Base-by-base conservation (phyloP, 768 basidiomycete genomes). In the Termitomyces bulborhizus region DNA sequence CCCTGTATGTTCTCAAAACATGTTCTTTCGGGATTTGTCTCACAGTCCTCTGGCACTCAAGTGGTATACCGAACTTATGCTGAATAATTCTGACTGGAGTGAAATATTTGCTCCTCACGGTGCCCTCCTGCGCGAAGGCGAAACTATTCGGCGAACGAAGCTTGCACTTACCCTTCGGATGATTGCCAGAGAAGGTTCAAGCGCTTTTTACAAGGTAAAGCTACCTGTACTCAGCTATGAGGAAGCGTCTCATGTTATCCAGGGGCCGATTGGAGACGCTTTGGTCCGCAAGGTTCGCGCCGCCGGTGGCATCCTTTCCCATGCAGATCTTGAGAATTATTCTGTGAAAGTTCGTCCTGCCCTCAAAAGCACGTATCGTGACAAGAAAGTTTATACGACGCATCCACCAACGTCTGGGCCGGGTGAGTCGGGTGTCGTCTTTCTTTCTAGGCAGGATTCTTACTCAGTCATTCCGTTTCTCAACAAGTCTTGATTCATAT, bases 381-480 rank as follows among this genome's bases (percentile, higher is more conserved):
- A 9, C 31, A 32, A 83, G 62, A 91, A 81, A 58, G 76, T 98
- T 39, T 97, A 92, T 69, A 94, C 93, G 0, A 78, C 88, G 0
- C 82, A 85, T 62, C 87, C 92, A 12, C 97, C 97, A 4, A 85
- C 88, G 8, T 88, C 88, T 11, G 95, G 96, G 4, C 86, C 90
- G 46, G 76, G 79, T 80, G 60, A 54, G 71, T 66, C 26, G 5
- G 26, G 6, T 8, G 7, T 40, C 47, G 11, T 16, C 26, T 8
- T 29, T 21, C 34, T 15, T 44, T 1, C 4, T 47, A 7, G 13
- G 26, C 9, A 11, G 9, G 44, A 46, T 29, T 31, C 45, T 51
- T 31, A 26, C 37, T 32, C 12, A 12, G 34, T 34, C 34, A 34
- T 12, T 13, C 15, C 5, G 2, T 56, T 42, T 53, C 43, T 52